phyloP scores from a whole-genome alignment of 2,329 filamentous ascomycete species.

The Boeremia lycopersici region DNA sequence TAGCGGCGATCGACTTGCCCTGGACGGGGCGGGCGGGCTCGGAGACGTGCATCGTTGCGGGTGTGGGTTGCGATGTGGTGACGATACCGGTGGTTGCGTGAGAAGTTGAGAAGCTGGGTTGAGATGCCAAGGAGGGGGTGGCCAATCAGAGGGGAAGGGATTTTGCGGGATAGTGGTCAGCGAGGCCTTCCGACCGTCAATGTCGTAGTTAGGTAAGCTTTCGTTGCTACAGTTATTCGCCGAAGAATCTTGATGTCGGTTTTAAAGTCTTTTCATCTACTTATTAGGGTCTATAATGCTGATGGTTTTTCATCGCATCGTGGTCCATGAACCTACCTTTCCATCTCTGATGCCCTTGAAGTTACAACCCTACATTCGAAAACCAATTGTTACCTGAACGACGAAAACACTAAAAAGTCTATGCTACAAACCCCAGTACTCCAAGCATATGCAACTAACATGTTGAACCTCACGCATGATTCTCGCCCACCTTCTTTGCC shows the following conservation, averaged over 20 bases:
- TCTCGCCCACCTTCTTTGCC: conserved; percentile 42
- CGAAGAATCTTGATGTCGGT: background rate
- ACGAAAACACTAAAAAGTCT: background rate
- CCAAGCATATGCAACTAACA: background rate
- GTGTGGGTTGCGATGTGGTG: conserved; percentile 16
- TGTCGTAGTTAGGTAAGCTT: background rate
- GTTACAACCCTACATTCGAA: background rate
- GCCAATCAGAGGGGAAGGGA: conserved; percentile 28
- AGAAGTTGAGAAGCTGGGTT: conserved; percentile 19
- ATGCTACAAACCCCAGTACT: background rate
- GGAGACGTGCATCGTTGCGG: conserved; percentile 15
- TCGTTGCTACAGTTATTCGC: background rate
- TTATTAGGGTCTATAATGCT: background rate
- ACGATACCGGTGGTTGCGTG: conserved; percentile 17
- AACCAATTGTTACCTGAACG: background rate
- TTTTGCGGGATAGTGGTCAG: conserved; percentile 32
- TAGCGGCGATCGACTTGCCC: conserved; percentile 37
- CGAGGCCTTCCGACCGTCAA: background rate
- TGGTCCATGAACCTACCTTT: background rate
- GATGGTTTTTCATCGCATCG: background rate
- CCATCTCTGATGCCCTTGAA: too few species aligned
- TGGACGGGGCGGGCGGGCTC: conserved; percentile 23
- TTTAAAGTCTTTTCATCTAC: background rate
- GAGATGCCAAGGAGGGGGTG: conserved; percentile 19
- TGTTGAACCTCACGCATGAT: conserved; percentile 20